Percentiles rank a stretch among this genome's conserved stretches.
phyloP scores from a whole-genome alignment of 2,329 filamentous ascomycete genomes.

The Neopestalotiopsis clavispora region DNA sequence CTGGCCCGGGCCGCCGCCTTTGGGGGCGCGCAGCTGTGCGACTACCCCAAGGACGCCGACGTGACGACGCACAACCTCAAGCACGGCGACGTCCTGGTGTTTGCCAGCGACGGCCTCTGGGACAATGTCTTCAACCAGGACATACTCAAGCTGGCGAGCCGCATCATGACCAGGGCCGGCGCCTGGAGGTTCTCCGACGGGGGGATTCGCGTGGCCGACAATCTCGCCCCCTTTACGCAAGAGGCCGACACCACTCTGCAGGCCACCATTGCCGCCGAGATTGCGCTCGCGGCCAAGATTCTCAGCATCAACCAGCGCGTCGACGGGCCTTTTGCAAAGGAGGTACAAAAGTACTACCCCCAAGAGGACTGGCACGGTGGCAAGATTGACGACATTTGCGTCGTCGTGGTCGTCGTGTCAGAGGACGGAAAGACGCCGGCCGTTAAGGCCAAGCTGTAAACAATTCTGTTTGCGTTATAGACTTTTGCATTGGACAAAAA shows the following conservation, averaged over 20 bases:
- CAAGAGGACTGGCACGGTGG: conserved; percentile 87
- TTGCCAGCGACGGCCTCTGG: conserved; percentile 94
- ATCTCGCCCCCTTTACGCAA: conserved; percentile 58
- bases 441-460: conserved; percentile 32
- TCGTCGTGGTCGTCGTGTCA: conserved; percentile 78
- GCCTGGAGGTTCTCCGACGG: conserved; percentile 73
- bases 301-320: conserved; percentile 81
- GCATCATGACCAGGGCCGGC: conserved; percentile 73
- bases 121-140: conserved; percentile 95
- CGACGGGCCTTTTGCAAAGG: conserved; percentile 93
- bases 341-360: conserved; percentile 87
- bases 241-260: conserved; percentile 64
- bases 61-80: conserved; percentile 77
- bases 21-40: conserved; percentile 79
- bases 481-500: neutral
- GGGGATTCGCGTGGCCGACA: conserved; percentile 67
- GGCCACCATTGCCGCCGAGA: conserved; percentile 76
- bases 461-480: neutral
- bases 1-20: conserved; percentile 82
- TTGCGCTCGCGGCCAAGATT: conserved; percentile 81
- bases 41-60: conserved; percentile 83
- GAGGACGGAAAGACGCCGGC: conserved; percentile 52
- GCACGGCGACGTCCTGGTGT: conserved; percentile 91
- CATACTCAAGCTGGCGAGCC: conserved; percentile 78
- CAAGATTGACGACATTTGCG: conserved; percentile 95